Conservation (phyloP, 1,284 basidiomycete species). For the Neonothopanus nambi region DNA sequence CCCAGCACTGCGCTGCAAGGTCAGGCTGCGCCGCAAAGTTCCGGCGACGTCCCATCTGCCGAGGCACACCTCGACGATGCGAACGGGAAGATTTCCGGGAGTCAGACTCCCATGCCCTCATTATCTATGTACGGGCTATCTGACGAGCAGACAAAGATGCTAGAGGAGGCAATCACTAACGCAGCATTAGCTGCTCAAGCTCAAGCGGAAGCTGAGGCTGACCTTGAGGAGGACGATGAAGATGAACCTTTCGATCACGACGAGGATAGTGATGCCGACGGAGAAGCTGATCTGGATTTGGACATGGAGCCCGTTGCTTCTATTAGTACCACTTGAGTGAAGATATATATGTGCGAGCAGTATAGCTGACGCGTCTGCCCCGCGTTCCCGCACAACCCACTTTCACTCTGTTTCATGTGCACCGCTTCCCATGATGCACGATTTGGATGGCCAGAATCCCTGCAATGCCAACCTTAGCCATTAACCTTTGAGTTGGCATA, state of each 20-base stretch:
- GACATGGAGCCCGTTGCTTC: too few species aligned
- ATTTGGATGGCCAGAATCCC: too few species aligned
- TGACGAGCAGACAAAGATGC: slow-evolving; percentile 63
- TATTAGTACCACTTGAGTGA: too few species aligned
- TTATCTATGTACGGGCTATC: slow-evolving; percentile 66
- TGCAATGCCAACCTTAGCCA: too few species aligned
- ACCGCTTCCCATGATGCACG: too few species aligned
- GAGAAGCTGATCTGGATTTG: too few species aligned
- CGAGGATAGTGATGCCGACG: too few species aligned
- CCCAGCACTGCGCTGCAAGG: background rate
- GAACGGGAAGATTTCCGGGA: background rate
- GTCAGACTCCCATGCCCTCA: slow-evolving; percentile 29
- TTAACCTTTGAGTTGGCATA: too few species aligned
- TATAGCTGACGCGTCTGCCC: too few species aligned
- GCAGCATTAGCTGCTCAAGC: slow-evolving; percentile 71
- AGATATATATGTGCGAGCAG: too few species aligned
- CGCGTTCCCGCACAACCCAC: too few species aligned
- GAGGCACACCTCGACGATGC: slow-evolving; percentile 17
- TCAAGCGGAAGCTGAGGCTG: slow-evolving; percentile 73
- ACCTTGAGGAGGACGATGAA: slow-evolving; percentile 62
- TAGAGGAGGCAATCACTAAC: slow-evolving; percentile 69
- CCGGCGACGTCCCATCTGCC: slow-evolving; percentile 16
- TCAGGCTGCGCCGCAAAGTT: slow-evolving; percentile 13
- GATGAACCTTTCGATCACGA: slow-evolving; percentile 25
- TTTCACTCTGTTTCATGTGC: too few species aligned